A percentile compares a stretch with the other conserved stretches of the same genome.
These are phyloP conservation scores for Nelumbo lutea DNA, from an alignment of 164 flowering plant genomes.

Conservation along the genomic window DNA sequence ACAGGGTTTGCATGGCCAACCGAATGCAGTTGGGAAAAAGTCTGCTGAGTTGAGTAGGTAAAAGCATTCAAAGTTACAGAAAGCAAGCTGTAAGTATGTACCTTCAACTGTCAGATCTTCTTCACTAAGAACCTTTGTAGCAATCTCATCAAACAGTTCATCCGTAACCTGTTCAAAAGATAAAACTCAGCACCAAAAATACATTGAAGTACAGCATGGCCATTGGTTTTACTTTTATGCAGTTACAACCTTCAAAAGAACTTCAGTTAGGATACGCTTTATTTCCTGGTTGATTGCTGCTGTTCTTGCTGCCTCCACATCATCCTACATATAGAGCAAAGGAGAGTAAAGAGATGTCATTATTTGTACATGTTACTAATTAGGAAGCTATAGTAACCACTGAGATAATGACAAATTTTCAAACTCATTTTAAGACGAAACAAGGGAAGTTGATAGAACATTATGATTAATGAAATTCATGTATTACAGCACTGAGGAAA, in stretches of 20 bases:
- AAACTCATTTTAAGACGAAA: neutral
- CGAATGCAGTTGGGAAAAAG: too few species aligned
- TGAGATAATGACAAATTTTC: neutral
- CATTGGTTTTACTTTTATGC: neutral
- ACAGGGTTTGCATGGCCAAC: too few species aligned
- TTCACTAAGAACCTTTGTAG: conserved; percentile 77
- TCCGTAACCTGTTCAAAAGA: conserved; percentile 71
- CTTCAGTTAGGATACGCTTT: conserved; percentile 89
- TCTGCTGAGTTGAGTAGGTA: neutral
- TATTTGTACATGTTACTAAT: conserved; percentile 1
- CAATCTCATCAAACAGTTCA: conserved; percentile 98
- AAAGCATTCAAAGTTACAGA: neutral
- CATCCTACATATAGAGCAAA: conserved; percentile 49
- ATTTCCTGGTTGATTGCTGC: conserved; percentile 92
- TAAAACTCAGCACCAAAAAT: conserved; percentile 13
- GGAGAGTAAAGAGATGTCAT: neutral
- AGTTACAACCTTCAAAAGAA: conserved; percentile 72
- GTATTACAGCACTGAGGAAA: neutral
- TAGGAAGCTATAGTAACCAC: neutral
- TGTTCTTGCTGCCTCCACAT: conserved; percentile 68
- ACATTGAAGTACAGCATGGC: neutral
- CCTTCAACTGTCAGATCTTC: conserved; percentile 57
- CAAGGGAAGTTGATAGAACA: neutral
- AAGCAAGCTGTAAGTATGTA: conserved; percentile 11
- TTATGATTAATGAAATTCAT: neutral